A percentile compares a stretch with the other conserved stretches of the same genome.
Evolutionary conservation across 805 yeast species (phyloP).

Genomic region (Pichia phayaonensis): DNA sequence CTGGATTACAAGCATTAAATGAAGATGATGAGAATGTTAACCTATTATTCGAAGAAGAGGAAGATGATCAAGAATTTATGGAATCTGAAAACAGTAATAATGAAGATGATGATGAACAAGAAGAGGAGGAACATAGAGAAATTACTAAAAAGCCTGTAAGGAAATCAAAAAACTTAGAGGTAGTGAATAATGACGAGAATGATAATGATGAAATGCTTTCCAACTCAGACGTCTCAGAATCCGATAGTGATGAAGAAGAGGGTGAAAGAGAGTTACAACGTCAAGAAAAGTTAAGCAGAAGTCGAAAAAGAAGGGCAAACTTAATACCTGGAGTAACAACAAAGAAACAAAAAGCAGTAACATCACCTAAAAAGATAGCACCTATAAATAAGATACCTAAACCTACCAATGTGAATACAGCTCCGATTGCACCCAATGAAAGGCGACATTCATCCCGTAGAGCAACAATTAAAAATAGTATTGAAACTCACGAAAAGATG

Average conservation of each 20-base stretch:
- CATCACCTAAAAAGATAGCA: not conserved
- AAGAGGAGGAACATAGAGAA: conserved; percentile 26
- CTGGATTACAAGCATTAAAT: conserved; percentile 16
- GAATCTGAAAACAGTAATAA: conserved; percentile 25
- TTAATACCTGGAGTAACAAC: conserved; percentile 16
- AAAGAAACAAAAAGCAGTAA: conserved; percentile 10
- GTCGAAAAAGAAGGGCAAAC: conserved; percentile 42
- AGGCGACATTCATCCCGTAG: conserved; percentile 73
- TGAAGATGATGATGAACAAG: conserved; percentile 21
- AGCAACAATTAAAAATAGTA: conserved; percentile 68
- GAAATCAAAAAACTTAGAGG: not conserved
- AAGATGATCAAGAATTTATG: conserved; percentile 43
- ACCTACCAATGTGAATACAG: not conserved
- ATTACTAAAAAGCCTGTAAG: conserved; percentile 7
- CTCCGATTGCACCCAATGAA: conserved; percentile 30
- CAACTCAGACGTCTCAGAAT: conserved; percentile 43
- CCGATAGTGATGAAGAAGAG: conserved; percentile 53
- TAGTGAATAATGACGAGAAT: conserved; percentile 15
- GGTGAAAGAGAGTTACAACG: conserved; percentile 32
- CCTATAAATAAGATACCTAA: not conserved
- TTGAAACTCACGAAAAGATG: conserved; percentile 67
- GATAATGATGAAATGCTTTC: conserved; percentile 35
- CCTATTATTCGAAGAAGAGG: conserved; percentile 59
- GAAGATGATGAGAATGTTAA: conserved; percentile 77
- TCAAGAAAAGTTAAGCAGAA: conserved; percentile 21